Conservation (phyloP, 345 rosid species). For the Chamaenerion angustifolium region DNA sequence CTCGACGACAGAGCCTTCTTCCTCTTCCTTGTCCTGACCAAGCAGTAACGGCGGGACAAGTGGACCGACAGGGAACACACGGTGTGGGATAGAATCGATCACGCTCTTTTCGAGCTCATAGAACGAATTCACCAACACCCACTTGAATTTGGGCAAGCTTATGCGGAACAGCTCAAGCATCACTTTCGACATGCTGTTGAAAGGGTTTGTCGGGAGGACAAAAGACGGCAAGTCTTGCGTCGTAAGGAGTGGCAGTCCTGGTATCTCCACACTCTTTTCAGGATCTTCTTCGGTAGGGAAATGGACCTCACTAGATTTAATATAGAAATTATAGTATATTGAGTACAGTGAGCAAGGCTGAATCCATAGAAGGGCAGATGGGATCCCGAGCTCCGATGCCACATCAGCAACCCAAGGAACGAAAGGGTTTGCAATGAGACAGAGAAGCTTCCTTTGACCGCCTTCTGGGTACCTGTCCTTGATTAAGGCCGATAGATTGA, state of each 20-base stretch:
- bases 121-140: constrained; percentile 38
- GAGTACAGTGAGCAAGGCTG: constrained; percentile 34
- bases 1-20: constrained; percentile 14
- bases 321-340: constrained; percentile 27
- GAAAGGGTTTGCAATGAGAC: constrained; percentile 34
- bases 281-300: constrained; percentile 24
- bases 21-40: constrained; percentile 12
- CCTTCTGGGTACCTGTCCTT: constrained; percentile 11
- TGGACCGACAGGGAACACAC: constrained; percentile 32
- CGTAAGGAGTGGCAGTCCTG: constrained; percentile 28
- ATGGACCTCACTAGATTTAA: constrained; percentile 6
- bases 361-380: constrained; percentile 44
- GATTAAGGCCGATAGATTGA: constrained; percentile 21
- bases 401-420: constrained; percentile 39
- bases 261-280: constrained; percentile 14
- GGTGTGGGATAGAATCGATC: constrained; percentile 21
- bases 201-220: constrained; percentile 24
- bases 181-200: constrained; percentile 7
- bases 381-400: constrained; percentile 19
- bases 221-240: constrained; percentile 35
- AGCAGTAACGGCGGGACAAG: constrained; percentile 31
- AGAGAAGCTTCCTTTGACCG: constrained; percentile 19
- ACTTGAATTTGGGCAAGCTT: constrained; percentile 15
- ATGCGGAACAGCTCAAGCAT: no score
- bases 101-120: constrained; percentile 29